phyloP scores from a whole-genome alignment of 2,329 filamentous ascomycete genomes.

The Grosmannia clavigera region DNA sequence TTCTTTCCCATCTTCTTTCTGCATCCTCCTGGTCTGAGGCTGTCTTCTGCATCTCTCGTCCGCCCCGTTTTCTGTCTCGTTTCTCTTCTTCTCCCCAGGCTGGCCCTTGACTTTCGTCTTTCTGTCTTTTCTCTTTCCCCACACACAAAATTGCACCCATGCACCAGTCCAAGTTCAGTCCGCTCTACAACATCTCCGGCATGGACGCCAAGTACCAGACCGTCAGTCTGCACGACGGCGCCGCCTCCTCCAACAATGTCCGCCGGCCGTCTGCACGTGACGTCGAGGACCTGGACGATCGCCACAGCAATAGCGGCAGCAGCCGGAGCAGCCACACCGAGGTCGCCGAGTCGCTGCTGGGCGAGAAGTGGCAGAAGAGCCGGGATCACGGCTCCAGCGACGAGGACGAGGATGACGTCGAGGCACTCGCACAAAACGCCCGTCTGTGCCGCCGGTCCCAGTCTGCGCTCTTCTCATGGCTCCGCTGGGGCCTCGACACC shows the following conservation, averaged over 20 bases:
- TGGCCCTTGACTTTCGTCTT: slow-evolving; percentile 1
- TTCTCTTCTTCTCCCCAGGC: slow-evolving; percentile 1
- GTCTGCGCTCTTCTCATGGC: slow-evolving; percentile 19
- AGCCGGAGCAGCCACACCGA: slow-evolving; percentile 18
- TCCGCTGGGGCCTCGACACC: slow-evolving; percentile 27
- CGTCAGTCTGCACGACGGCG: slow-evolving; percentile 2
- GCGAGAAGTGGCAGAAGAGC: slow-evolving; percentile 22
- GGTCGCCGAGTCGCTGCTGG: slow-evolving; percentile 27
- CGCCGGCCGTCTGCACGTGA: slow-evolving; percentile 1
- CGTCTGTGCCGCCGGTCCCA: slow-evolving; percentile 15
- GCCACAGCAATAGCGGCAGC: slow-evolving; percentile 23
- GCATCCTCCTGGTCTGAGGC: neutral
- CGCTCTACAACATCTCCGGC: neutral
- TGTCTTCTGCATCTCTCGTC: neutral
- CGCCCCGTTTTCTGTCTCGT: neutral
- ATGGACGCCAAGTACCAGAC: slow-evolving; percentile 11
- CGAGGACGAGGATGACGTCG: neutral
- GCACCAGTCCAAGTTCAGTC: neutral
- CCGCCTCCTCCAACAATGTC: neutral
- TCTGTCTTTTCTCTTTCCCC: neutral
- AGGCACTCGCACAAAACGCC: neutral
- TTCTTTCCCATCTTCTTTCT: neutral
- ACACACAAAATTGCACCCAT: neutral
- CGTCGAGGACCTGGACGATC: slow-evolving; percentile 20
- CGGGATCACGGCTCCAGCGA: slow-evolving; percentile 12